phyloP scores from a whole-genome alignment of 495 filamentous ascomycete genomes.

The Xylaria castorea region DNA sequence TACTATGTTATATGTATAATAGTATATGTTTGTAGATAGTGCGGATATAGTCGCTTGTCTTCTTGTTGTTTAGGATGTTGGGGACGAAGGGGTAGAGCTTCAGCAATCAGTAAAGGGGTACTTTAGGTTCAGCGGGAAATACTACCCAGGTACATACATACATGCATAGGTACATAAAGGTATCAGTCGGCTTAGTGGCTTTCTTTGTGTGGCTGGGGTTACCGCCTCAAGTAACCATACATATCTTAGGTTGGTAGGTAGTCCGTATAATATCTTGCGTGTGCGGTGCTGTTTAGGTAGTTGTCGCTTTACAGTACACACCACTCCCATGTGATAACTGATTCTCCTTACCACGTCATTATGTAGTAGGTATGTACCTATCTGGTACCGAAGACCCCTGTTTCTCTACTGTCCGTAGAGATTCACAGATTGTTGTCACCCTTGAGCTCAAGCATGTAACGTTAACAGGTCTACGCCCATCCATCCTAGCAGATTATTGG shows the following conservation, averaged over 20 bases:
- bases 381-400: neutral
- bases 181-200: neutral
- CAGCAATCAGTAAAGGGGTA: neutral
- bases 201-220: neutral
- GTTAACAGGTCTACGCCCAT: conserved; percentile 3
- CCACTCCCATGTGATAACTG: neutral
- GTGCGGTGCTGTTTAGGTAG: no score
- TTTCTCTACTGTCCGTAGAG: neutral
- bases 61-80: neutral
- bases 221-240: neutral
- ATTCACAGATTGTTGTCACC: neutral
- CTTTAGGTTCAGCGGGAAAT: neutral
- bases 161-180: neutral
- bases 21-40: neutral
- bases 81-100: neutral
- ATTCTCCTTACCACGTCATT: neutral
- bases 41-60: neutral
- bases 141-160: neutral
- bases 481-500: neutral
- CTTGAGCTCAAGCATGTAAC: neutral
- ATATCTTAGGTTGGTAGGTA: no score
- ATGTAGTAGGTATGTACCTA: neutral
- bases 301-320: neutral
- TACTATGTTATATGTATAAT: neutral
- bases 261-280: neutral